Evolutionary conservation across 108 stramenopile species (phyloP), one percentile per base, ranked within the genome.

Genomic region (Cyclotella baltica): DNA sequence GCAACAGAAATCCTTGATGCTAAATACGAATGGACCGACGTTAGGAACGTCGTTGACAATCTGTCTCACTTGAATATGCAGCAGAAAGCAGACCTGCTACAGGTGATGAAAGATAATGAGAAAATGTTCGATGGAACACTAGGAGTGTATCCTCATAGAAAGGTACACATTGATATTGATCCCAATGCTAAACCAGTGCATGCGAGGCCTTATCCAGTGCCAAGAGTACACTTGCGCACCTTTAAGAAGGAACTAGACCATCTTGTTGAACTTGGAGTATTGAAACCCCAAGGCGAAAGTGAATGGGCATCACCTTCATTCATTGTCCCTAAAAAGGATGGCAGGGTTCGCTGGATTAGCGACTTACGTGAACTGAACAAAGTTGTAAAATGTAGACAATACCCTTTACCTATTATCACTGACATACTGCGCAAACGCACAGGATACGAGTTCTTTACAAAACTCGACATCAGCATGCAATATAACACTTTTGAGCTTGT

Each of bases 81-180:
- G n/a, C 72, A 88, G 57, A 70, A 67, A 36, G 34, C 57, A 40
- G 19, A 52, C 22, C 27, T 72, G 10, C 22, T 18, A 62, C 23
- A 83, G 2, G 62, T 88, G 38, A 25, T 86, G 0, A 31, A 30
- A 23, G 38, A 67, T 28, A 28, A 59, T 28, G 6, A 59, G 13
- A 59, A 10, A 30, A 37, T 88, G 13, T 88, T 88, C 59, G 37
- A 62, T 28, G 81, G 81, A 25, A 85, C 63, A 19, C 70, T 89
- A 4, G 80, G 81, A 4, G 35, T 35, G 31, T 85, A 75, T 64
- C 81, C 76, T 10, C 52, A 77, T 40, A 36, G 52, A 25, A 73
- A 86, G 59, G 33, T 77, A 8, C 77, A 85, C 46, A 61, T 88
- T 10, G 77, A 85, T 22, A 8, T 83, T 0, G 50, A 80, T 13